These are phyloP conservation scores for Boletellus emodensis DNA, from an alignment of 768 basidiomycete genomes.

Conservation along the genomic window DNA sequence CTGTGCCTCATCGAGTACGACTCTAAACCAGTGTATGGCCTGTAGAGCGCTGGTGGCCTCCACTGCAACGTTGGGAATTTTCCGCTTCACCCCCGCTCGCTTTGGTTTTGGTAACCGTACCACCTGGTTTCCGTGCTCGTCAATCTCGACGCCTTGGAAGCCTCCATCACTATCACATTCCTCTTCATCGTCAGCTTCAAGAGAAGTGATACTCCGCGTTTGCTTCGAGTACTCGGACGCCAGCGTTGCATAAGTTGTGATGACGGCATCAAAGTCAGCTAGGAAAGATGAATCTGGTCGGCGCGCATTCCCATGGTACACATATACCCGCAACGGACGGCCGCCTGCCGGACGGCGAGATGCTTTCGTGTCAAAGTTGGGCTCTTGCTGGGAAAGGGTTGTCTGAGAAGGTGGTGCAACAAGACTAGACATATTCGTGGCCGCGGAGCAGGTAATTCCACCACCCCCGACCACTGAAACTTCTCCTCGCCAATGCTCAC, in stretches of 20 bases:
- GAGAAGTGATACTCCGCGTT: slow-evolving; percentile 53
- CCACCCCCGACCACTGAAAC: slow-evolving; percentile 83
- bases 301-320: slow-evolving; percentile 92
- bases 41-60: slow-evolving; percentile 80
- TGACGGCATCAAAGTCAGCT: slow-evolving; percentile 93
- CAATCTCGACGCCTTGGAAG: slow-evolving; percentile 57
- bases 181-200: slow-evolving; percentile 65
- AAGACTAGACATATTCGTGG: slow-evolving; percentile 32
- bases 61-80: slow-evolving; percentile 41
- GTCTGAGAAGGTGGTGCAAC: slow-evolving; percentile 37
- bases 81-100: slow-evolving; percentile 64
- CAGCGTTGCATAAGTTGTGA: slow-evolving; percentile 95
- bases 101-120: slow-evolving; percentile 60
- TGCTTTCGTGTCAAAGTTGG: slow-evolving; percentile 21
- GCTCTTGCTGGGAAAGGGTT: slow-evolving; percentile 28
- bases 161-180: slow-evolving; percentile 64
- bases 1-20: slow-evolving; percentile 95
- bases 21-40: slow-evolving; percentile 93
- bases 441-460: slow-evolving; percentile 32
- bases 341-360: slow-evolving; percentile 42
- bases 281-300: slow-evolving; percentile 82
- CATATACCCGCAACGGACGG: slow-evolving; percentile 73
- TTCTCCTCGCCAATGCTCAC: slow-evolving; percentile 92
- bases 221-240: slow-evolving; percentile 95
- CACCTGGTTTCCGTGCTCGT: slow-evolving; percentile 63